Evolutionary conservation across 2,329 filamentous ascomycete species (phyloP), one percentile per base, ranked within the genome.

Genomic region (Neopestalotiopsis rosae): DNA sequence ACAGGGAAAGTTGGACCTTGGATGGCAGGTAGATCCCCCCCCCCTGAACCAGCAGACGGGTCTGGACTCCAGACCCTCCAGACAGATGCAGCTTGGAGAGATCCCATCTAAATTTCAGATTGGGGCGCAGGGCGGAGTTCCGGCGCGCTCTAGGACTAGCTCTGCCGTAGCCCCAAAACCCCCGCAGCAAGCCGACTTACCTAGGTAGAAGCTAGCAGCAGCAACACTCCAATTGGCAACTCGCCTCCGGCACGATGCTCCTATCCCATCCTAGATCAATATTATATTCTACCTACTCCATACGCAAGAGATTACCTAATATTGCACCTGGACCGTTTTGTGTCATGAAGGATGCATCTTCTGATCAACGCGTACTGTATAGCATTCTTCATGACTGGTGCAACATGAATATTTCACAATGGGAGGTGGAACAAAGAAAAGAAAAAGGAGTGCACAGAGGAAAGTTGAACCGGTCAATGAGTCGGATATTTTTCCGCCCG

Each of bases 41-140:
- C 45, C 45, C 45, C 17, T 52, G 45, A 52, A 24, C 57, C 20
- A 24, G 10, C 13, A 32, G 14, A n/a, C 59, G 59, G n/a, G 32
- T 40, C 59, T 62, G 59, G 59, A 59, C 28, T 59, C 57, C 10
- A 28, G 57, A 34, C 30, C 59, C 59, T 34, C n/a, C 13, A 9
- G 59, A 62, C 24, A 38, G 59, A 62, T n/a, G 59, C 30, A 34
- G 34, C 14, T 20, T 38, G 34, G 34, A 14, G n/a, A 38, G 59
- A 62, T 40, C 32, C 28, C n/a, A 34, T 38, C 59, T 62, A 62
- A 40, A 34, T 62, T 62, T 62, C 59, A 34, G 59, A 34, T 62
- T 62, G 59, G 59, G 59, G 59, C 59, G 59, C 59, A 62, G 59
- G 20, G 59, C 59, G 59, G 59, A 62, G 59, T 32, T 34, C 59